Evolutionary conservation across 169 alveolate species (phyloP).

Genomic region (Fabrea salina): DNA sequence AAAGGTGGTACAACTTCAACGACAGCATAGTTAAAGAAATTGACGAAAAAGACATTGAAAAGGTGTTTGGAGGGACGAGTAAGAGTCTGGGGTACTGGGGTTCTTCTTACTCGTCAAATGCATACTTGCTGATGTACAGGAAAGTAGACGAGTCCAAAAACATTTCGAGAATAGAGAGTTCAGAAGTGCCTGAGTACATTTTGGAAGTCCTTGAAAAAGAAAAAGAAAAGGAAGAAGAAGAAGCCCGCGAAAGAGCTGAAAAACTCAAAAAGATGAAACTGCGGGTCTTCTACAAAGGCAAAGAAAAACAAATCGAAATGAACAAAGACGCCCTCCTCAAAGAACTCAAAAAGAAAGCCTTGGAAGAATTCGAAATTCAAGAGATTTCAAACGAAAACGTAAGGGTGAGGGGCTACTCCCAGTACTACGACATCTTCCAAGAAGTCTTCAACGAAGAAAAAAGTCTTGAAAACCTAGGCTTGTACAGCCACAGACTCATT

Average conservation of each 20-base stretch:
- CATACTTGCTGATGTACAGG: conserved; percentile 7
- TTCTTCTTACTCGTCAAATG: neutral
- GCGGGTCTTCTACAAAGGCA: neutral
- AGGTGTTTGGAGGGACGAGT: conserved; percentile 37
- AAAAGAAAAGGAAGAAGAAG: neutral
- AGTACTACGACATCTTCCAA: neutral
- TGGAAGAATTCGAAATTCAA: neutral
- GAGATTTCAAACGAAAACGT: neutral
- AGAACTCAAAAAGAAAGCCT: neutral
- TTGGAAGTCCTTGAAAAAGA: neutral
- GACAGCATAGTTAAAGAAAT: conserved; percentile 33
- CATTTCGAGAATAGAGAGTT: neutral
- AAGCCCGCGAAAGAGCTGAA: neutral
- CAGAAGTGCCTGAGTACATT: conserved; percentile 19
- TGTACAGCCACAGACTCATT: neutral
- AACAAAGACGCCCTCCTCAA: neutral
- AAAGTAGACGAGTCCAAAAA: neutral
- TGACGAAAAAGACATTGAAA: conserved; percentile 31
- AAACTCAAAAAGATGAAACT: neutral
- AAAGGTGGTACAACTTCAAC: conserved; percentile 26
- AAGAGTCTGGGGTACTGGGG: neutral
- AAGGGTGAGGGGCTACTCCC: neutral
- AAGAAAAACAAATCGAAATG: neutral
- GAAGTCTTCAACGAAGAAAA: neutral
- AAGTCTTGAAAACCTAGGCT: neutral